phyloP scores from a whole-genome alignment of 345 rosid species.

The Crucihimalaya himalaica region DNA sequence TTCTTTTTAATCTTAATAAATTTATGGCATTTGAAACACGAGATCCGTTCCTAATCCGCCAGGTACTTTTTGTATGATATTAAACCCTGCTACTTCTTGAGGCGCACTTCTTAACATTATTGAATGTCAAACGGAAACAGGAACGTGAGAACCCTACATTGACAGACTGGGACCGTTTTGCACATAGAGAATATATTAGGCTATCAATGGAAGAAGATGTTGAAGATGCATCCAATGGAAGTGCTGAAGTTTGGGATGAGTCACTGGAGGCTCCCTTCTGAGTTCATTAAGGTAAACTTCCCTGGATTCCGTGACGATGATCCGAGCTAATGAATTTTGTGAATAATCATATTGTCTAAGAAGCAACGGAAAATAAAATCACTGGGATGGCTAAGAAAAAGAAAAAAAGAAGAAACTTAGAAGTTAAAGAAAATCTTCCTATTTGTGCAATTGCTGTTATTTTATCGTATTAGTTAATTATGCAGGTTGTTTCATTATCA shows the following conservation, averaged over 20 bases:
- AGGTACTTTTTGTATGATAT: slow-evolving; percentile 48
- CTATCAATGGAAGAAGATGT: slow-evolving; percentile 99
- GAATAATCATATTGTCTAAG: too few species aligned
- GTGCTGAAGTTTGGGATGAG: slow-evolving; percentile 99
- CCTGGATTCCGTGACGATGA: too few species aligned
- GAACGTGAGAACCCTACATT: slow-evolving; percentile 92
- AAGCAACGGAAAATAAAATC: too few species aligned
- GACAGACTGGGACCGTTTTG: slow-evolving; percentile 99
- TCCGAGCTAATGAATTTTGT: too few species aligned
- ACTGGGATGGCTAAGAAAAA: too few species aligned
- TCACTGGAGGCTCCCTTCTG: slow-evolving; percentile 96
- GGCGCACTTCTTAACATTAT: not conserved
- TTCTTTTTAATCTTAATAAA: slow-evolving; percentile 94
- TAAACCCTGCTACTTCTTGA: not conserved
- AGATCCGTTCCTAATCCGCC: slow-evolving; percentile 95
- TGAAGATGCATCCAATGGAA: slow-evolving; percentile 96
- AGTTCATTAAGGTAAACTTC: slow-evolving; percentile 44
- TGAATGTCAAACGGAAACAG: slow-evolving; percentile 43
- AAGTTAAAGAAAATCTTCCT: not conserved
- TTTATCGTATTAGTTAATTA: slow-evolving; percentile 11
- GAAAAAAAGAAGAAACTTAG: not conserved
- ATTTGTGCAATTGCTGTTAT: not conserved
- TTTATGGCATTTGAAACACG: slow-evolving; percentile 98
- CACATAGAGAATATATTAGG: slow-evolving; percentile 94
- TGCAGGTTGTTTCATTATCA: slow-evolving; percentile 22